A percentile compares a stretch with the other conserved stretches of the same genome.
Evolutionary conservation across 2,329 filamentous ascomycete species (phyloP).

Genomic region (Nemania sp.): DNA sequence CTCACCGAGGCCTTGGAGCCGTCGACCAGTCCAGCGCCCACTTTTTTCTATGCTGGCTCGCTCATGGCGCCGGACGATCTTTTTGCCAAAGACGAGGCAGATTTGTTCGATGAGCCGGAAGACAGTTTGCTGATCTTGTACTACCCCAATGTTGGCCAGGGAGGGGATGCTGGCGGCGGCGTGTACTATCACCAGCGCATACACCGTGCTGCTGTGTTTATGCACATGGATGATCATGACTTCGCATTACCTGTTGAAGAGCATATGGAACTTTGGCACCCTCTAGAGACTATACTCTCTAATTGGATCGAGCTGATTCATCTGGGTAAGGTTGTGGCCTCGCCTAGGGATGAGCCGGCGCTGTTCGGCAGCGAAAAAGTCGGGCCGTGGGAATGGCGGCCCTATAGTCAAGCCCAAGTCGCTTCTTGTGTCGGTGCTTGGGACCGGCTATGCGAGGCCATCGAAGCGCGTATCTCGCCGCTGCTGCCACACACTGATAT

Average conservation of each 20-base stretch:
- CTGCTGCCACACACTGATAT: not conserved
- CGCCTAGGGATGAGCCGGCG: constrained; percentile 23
- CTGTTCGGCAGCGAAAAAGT: constrained; percentile 27
- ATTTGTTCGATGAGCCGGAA: constrained; percentile 30
- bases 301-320: constrained; percentile 35
- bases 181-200: constrained; percentile 38
- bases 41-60: constrained; percentile 33
- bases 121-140: constrained; percentile 35
- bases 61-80: constrained; percentile 24
- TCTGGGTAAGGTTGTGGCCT: constrained; percentile 33
- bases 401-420: constrained; percentile 39
- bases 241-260: constrained; percentile 29
- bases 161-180: constrained; percentile 30
- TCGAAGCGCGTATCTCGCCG: constrained; percentile 30
- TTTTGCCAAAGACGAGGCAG: constrained; percentile 30
- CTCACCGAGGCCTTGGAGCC: constrained; percentile 29
- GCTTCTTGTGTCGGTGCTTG: constrained; percentile 30
- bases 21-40: constrained; percentile 15
- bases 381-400: constrained; percentile 39
- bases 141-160: constrained; percentile 26
- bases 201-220: constrained; percentile 31
- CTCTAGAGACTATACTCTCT: constrained; percentile 35
- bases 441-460: constrained; percentile 32
- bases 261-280: constrained; percentile 31
- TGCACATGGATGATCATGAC: constrained; percentile 30